Base-by-base conservation (phyloP, 345 rosid species). In the Eutrema yunnanense region DNA sequence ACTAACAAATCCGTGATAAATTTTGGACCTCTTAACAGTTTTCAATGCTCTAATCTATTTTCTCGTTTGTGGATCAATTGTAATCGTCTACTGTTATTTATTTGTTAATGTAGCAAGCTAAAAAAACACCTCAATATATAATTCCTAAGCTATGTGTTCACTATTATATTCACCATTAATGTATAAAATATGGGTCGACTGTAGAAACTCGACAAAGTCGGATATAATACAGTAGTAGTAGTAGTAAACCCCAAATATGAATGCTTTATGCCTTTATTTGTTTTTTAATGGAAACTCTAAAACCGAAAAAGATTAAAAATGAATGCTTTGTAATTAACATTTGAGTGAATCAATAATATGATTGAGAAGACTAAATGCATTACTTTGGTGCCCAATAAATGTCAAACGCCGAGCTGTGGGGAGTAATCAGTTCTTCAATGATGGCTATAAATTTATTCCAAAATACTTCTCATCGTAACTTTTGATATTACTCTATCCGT, bases 191-290 rank as follows among this genome's bases (percentile, higher is more conserved):
- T 27, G 37, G 2, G 33, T 46, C 33, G 48, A 63, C 57, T 27
- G 71, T 46, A 64, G 48, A 37, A 73, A 55, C 57, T 73, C 77
- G 57, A 37, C 64, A 63, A 47, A 54, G 48, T 63, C 3, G 40
- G 63, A 54, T 43, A 10, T 9, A 67, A 16, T 40, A 16, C 19
- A 40, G 43, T 10, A 19, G 9, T 54, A 10, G 9, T 54, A 10
- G 26, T 33, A 33, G 60, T 56, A 32, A 7, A 36, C 8, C 13
- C 62, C 43, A 57, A 4, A 16, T 57, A 58, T 38, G 63, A 6
- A 38, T 58, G 58, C 16, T 53, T 13, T 12, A 22, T 22, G 26
- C 26, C 26, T 22, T 1, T 22, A 3, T 32, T 7, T 55, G 6
- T 7, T 33, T n/a, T 32, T 37, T 50, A 3, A 56, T 14, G 10